Percentiles rank a stretch among this genome's conserved stretches.
Evolutionary conservation across 108 stramenopile species (phyloP).

Genomic region (Skeletonema potamos): DNA sequence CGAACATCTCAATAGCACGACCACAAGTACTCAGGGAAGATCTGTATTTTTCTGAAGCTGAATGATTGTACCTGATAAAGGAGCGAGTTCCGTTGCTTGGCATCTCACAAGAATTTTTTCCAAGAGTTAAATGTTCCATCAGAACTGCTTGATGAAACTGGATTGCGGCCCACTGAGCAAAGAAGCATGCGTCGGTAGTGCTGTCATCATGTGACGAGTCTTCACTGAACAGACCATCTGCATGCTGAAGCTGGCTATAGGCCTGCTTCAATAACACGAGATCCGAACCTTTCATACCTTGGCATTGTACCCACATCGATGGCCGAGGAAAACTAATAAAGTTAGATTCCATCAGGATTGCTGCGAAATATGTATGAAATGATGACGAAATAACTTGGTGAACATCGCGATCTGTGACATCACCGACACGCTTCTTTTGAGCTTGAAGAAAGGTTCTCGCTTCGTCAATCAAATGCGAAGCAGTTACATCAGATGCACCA

Average conservation of each 20-base stretch:
- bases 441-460: slow-evolving; percentile 12
- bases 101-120: not conserved
- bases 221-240: slow-evolving; percentile 11
- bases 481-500: not conserved
- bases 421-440: slow-evolving; percentile 13
- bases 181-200: slow-evolving; percentile 13
- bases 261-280: slow-evolving; percentile 10
- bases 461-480: slow-evolving; percentile 15
- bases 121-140: slow-evolving; percentile 18
- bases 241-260: slow-evolving; percentile 23
- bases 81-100: not conserved
- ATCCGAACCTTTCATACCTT: not conserved
- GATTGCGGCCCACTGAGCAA: slow-evolving; percentile 41
- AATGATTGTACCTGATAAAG: not conserved
- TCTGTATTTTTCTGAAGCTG: slow-evolving; percentile 12
- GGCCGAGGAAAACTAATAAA: slow-evolving; percentile 10
- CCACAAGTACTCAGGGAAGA: slow-evolving; percentile 18
- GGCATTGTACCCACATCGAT: not conserved
- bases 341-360: slow-evolving; percentile 14
- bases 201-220: not conserved
- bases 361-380: slow-evolving; percentile 24
- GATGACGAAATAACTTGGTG: slow-evolving; percentile 24
- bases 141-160: slow-evolving; percentile 30
- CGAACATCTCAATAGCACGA: slow-evolving; percentile 20
- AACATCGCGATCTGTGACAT: slow-evolving; percentile 10